Evolutionary conservation across 805 yeast species (phyloP).

Genomic region (Clavispora vitiphila): DNA sequence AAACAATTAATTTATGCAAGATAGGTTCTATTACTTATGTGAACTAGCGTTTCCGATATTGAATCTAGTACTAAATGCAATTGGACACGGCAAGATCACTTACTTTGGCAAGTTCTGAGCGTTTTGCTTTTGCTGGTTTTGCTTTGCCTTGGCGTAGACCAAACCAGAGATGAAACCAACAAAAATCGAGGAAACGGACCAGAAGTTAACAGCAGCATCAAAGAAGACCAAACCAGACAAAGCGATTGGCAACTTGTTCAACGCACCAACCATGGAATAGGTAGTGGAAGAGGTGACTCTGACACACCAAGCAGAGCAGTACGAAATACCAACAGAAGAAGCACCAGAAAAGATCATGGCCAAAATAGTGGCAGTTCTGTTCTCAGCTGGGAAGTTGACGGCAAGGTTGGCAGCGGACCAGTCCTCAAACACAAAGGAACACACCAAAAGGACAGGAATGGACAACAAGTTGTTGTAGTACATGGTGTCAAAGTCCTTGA

Average conservation of each 20-base stretch:
- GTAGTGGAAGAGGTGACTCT: slow-evolving; percentile 98
- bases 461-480: slow-evolving; percentile 94
- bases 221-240: slow-evolving; percentile 91
- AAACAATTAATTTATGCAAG: neutral
- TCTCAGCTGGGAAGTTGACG: slow-evolving; percentile 70
- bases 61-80: neutral
- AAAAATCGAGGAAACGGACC: slow-evolving; percentile 84
- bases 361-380: slow-evolving; percentile 62
- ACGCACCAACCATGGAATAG: slow-evolving; percentile 98
- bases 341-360: slow-evolving; percentile 92
- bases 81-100: neutral
- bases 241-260: slow-evolving; percentile 97
- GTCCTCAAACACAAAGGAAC: slow-evolving; percentile 81
- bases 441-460: slow-evolving; percentile 76
- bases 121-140: slow-evolving; percentile 64
- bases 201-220: slow-evolving; percentile 91
- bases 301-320: slow-evolving; percentile 99
- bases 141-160: slow-evolving; percentile 93
- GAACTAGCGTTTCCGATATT: neutral
- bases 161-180: slow-evolving; percentile 94
- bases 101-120: slow-evolving; percentile 26
- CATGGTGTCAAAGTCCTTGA: slow-evolving; percentile 95
- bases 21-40: neutral
- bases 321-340: slow-evolving; percentile 93
- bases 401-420: slow-evolving; percentile 82